Evolutionary conservation across 2,329 filamentous ascomycete species (phyloP).

Genomic region (Colletotrichum ledebouriae): DNA sequence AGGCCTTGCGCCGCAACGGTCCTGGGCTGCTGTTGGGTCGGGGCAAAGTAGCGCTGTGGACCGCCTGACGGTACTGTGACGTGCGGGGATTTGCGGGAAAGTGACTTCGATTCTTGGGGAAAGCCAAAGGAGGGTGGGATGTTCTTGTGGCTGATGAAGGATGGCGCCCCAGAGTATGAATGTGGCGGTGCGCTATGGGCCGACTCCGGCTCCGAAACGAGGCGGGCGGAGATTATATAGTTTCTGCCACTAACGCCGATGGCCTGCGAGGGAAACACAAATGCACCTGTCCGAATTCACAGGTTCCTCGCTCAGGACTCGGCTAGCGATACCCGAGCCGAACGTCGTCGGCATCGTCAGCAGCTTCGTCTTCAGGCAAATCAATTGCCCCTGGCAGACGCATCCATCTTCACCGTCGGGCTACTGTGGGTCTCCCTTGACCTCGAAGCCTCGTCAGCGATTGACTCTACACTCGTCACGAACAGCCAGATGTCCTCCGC

Average conservation of each 20-base stretch:
- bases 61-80: slow-evolving; percentile 19
- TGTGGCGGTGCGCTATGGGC: neutral
- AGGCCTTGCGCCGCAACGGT: too few relatives aligned
- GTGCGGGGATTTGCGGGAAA: slow-evolving; percentile 14
- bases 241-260: neutral
- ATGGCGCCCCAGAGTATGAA: too few relatives aligned
- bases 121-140: neutral
- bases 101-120: neutral
- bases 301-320: neutral
- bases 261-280: neutral
- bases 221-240: neutral
- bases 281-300: neutral
- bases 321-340: neutral
- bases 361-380: slow-evolving; percentile 13
- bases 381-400: slow-evolving; percentile 11
- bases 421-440: neutral
- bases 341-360: slow-evolving; percentile 25
- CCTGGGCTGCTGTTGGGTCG: neutral
- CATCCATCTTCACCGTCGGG: slow-evolving; percentile 15
- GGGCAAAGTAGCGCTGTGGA: neutral
- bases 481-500: neutral
- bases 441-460: neutral
- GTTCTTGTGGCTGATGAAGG: too few relatives aligned
- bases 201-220: too few relatives aligned
- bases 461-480: neutral